phyloP scores from a whole-genome alignment of 2,329 filamentous ascomycete genomes.

The Nemania bipapillata region DNA sequence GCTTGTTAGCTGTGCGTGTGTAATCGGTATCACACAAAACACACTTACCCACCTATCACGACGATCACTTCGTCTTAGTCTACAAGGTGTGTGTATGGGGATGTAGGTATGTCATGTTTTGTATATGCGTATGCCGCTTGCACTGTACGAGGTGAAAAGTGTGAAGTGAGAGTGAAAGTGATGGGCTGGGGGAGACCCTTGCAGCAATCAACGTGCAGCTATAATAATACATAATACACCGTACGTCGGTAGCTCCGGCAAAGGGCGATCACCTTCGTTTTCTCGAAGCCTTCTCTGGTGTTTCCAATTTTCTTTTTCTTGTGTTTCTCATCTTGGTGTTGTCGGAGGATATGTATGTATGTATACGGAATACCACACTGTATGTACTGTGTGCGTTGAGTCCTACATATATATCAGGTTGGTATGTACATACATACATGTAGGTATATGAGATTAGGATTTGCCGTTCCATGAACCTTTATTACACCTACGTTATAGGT shows the following conservation, averaged over 20 bases:
- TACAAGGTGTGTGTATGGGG: too few species aligned
- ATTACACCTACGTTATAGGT: background rate
- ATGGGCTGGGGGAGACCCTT: constrained; percentile 20
- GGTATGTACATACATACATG: too few species aligned
- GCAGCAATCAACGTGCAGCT: constrained; percentile 11
- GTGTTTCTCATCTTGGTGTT: background rate
- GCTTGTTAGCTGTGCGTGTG: background rate
- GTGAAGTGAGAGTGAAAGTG: too few species aligned
- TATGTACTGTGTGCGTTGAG: too few species aligned
- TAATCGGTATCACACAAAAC: too few species aligned
- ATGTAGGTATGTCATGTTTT: too few species aligned
- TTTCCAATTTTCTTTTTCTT: background rate
- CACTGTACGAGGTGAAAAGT: background rate
- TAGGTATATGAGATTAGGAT: background rate
- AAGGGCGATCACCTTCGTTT: constrained; percentile 6
- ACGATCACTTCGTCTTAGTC: too few species aligned
- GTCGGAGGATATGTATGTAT: background rate
- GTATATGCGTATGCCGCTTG: too few species aligned
- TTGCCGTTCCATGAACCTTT: background rate
- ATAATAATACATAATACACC: background rate
- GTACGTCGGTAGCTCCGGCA: constrained; percentile 33
- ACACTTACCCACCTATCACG: background rate
- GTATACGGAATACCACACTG: too few species aligned
- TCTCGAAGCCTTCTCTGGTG: constrained; percentile 22
- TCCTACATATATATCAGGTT: too few species aligned